phyloP scores from a whole-genome alignment of 371 early-diverging fungal genomes.

The Haplosporangium sp. region DNA sequence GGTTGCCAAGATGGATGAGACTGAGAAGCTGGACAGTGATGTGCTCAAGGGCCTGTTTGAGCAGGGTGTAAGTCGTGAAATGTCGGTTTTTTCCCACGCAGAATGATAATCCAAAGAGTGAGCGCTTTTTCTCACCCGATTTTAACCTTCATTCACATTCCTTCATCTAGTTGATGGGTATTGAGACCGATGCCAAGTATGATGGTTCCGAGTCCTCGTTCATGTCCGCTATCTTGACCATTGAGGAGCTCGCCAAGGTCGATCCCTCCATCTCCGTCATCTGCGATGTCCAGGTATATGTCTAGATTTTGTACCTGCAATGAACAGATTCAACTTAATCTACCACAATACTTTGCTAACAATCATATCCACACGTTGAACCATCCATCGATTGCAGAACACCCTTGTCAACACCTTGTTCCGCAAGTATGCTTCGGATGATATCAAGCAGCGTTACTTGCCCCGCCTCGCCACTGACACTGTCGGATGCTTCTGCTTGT shows the following conservation, averaged over 20 bases:
- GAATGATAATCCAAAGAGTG: neutral
- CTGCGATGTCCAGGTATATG: slow-evolving; percentile 92
- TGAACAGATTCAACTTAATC: no score
- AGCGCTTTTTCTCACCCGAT: neutral
- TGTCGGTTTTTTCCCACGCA: slow-evolving; percentile 20
- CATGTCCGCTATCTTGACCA: slow-evolving; percentile 90
- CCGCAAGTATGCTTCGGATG: slow-evolving; percentile 82
- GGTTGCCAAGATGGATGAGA: slow-evolving; percentile 95
- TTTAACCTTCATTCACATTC: neutral
- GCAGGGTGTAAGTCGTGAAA: slow-evolving; percentile 76
- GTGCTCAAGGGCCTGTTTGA: slow-evolving; percentile 92
- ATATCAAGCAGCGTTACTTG: slow-evolving; percentile 86
- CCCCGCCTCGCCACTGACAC: slow-evolving; percentile 84
- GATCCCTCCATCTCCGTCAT: slow-evolving; percentile 94
- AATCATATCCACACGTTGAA: neutral
- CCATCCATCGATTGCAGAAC: slow-evolving; percentile 64
- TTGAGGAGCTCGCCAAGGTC: slow-evolving; percentile 97
- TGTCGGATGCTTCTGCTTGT: slow-evolving; percentile 95
- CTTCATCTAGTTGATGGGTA: slow-evolving; percentile 87
- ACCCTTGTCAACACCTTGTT: slow-evolving; percentile 97
- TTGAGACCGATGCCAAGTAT: slow-evolving; percentile 88
- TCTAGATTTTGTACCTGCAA: no score
- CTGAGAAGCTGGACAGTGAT: slow-evolving; percentile 80
- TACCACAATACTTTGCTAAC: neutral
- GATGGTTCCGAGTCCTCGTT: slow-evolving; percentile 92